Evolutionary conservation across 1,284 basidiomycete genomes (phyloP).

Genomic region (Trichosporon asahii): DNA sequence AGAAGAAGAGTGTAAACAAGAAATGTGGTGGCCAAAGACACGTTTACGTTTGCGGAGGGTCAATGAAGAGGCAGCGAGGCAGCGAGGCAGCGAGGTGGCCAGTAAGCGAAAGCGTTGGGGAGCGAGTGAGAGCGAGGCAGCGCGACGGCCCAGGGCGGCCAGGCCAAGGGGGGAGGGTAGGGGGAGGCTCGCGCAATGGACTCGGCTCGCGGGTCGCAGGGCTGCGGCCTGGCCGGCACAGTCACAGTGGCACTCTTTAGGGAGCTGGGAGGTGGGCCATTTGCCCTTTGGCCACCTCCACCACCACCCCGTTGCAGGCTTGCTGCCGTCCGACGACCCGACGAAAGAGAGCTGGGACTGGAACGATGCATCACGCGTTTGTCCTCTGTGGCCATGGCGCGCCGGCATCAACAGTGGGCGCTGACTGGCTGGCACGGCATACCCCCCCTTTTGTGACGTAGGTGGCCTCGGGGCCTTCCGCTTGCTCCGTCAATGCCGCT

Average conservation of each 20-base stretch:
- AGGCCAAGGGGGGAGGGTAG: neutral
- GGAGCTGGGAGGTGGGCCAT: neutral
- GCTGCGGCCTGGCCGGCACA: neutral
- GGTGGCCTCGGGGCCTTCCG: neutral
- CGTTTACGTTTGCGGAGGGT: neutral
- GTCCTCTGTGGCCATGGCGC: neutral
- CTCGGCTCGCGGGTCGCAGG: neutral
- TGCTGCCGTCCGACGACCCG: neutral
- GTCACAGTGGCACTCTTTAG: neutral
- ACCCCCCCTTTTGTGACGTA: neutral
- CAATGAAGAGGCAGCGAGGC: neutral
- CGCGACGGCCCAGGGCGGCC: neutral
- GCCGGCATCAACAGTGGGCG: neutral
- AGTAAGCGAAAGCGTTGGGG: constrained; percentile 7
- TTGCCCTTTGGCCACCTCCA: neutral
- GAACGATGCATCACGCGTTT: neutral
- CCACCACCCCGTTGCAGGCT: too few relatives aligned
- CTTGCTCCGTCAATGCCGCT: constrained; percentile 1
- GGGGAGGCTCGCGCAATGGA: neutral
- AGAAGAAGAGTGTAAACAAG: constrained; percentile 9
- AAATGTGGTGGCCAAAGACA: constrained; percentile 10
- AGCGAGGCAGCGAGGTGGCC: too few relatives aligned
- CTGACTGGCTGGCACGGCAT: neutral
- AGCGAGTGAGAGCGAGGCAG: constrained; percentile 3
- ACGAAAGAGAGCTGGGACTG: neutral